phyloP scores from a whole-genome alignment of 441 rosid genomes.

The Raphanus hybrid region DNA sequence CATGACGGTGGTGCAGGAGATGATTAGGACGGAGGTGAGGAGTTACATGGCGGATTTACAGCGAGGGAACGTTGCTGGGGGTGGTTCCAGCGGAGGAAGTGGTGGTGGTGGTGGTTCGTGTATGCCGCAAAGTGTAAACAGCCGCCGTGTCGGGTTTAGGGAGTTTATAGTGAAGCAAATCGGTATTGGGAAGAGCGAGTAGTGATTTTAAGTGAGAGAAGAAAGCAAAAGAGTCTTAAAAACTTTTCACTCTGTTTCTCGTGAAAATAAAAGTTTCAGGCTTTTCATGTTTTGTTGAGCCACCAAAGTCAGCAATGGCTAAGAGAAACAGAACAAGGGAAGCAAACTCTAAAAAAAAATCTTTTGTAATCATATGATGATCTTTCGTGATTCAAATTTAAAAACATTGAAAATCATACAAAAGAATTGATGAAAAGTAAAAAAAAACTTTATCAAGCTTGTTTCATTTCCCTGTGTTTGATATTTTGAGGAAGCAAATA shows the following conservation, averaged over 20 bases:
- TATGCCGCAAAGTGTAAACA: constrained; percentile 37
- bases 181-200: constrained; percentile 63
- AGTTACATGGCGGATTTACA: constrained; percentile 59
- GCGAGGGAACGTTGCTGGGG: constrained; percentile 32
- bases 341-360: constrained; percentile 18
- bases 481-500: not conserved
- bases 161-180: constrained; percentile 56
- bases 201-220: constrained; percentile 7
- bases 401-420: no score
- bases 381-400: constrained; percentile 35
- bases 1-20: constrained; percentile 65
- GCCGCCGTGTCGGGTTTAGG: constrained; percentile 37
- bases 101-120: constrained; percentile 46
- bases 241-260: constrained; percentile 40
- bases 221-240: not conserved
- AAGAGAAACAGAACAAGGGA: constrained; percentile 19
- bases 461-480: no score
- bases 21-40: constrained; percentile 63
- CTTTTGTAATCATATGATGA: constrained; percentile 36
- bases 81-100: constrained; percentile 28
- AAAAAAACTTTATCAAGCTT: no score
- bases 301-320: constrained; percentile 12
- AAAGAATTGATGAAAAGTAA: no score
- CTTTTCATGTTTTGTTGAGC: constrained; percentile 46
- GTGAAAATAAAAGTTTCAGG: constrained; percentile 50